A percentile compares a stretch with the other conserved stretches of the same genome.
Conservation (phyloP, 805 yeast genomes). For the Kockiozyma suomiensis region DNA sequence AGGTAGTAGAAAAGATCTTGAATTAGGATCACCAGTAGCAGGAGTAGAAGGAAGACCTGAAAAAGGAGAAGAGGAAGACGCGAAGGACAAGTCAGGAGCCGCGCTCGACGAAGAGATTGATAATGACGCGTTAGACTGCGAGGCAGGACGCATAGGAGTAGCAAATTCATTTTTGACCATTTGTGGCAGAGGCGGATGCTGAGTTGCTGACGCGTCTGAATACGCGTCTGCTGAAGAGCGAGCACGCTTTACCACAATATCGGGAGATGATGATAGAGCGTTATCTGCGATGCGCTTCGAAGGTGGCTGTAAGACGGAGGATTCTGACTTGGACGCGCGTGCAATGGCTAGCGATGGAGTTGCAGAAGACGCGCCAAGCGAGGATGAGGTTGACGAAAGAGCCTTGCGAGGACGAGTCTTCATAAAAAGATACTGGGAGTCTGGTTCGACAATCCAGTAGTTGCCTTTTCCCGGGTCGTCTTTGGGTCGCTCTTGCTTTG, state of each 20-base stretch:
- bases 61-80: conserved; percentile 31
- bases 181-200: not conserved
- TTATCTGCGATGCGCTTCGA: conserved; percentile 1
- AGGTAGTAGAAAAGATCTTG: not conserved
- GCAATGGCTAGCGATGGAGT: conserved; percentile 5
- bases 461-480: conserved; percentile 64
- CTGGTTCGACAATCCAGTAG: conserved; percentile 89
- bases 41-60: conserved; percentile 29
- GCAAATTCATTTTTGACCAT: conserved; percentile 10
- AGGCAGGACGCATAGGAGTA: conserved; percentile 33
- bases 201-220: not conserved
- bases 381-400: not conserved
- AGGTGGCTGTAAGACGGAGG: not conserved
- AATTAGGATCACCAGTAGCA: conserved; percentile 3
- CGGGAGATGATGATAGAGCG: conserved; percentile 26
- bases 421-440: conserved; percentile 77
- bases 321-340: conserved; percentile 9
- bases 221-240: conserved; percentile 8
- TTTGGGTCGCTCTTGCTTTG: conserved; percentile 86
- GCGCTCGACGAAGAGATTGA: conserved; percentile 13
- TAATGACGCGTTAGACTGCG: not conserved
- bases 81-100: conserved; percentile 27
- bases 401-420: conserved; percentile 46
- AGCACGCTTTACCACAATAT: conserved; percentile 22
- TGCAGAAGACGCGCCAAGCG: not conserved